Evolutionary conservation across 106 monocot genomes (phyloP).

Genomic region (Alisma plantagoaquatica): DNA sequence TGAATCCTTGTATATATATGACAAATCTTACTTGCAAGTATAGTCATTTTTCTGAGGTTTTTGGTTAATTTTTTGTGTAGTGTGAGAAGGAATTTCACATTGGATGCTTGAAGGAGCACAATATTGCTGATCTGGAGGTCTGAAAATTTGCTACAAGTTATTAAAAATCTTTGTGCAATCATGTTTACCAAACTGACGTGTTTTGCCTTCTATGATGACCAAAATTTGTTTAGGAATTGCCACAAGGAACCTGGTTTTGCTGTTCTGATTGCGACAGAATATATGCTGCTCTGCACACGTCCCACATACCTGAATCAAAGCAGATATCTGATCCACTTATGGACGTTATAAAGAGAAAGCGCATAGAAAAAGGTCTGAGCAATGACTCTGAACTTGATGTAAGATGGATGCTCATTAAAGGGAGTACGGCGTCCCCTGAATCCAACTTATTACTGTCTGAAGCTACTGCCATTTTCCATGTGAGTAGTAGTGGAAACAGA

Average conservation of each 20-base stretch:
- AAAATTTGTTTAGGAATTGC: slow-evolving; percentile 98
- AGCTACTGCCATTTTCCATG: slow-evolving; percentile 78
- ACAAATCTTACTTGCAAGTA: background rate
- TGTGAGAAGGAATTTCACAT: slow-evolving; percentile 98
- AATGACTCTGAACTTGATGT: slow-evolving; percentile 27
- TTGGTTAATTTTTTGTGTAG: slow-evolving; percentile 15
- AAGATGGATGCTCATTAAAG: slow-evolving; percentile 85
- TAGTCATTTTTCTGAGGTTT: too few relatives aligned
- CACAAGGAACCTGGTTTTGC: slow-evolving; percentile 86
- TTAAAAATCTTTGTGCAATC: too few relatives aligned
- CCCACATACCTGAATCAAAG: slow-evolving; percentile 39
- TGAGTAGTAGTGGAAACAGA: slow-evolving; percentile 28
- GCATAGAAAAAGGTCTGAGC: slow-evolving; percentile 33
- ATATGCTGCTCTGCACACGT: slow-evolving; percentile 39
- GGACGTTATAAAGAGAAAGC: slow-evolving; percentile 58
- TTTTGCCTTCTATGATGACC: too few relatives aligned
- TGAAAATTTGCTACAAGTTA: too few relatives aligned
- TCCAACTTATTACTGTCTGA: slow-evolving; percentile 57
- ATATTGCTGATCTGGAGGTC: slow-evolving; percentile 81
- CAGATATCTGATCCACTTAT: slow-evolving; percentile 24
- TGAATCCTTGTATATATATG: background rate
- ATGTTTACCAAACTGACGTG: too few relatives aligned
- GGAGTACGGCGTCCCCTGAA: slow-evolving; percentile 47
- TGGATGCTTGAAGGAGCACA: slow-evolving; percentile 78
- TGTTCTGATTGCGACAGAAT: slow-evolving; percentile 55